These are phyloP conservation scores for Scopulariopsis brevicaulis DNA, from an alignment of 2,329 filamentous ascomycete species.

Conservation along the genomic window DNA sequence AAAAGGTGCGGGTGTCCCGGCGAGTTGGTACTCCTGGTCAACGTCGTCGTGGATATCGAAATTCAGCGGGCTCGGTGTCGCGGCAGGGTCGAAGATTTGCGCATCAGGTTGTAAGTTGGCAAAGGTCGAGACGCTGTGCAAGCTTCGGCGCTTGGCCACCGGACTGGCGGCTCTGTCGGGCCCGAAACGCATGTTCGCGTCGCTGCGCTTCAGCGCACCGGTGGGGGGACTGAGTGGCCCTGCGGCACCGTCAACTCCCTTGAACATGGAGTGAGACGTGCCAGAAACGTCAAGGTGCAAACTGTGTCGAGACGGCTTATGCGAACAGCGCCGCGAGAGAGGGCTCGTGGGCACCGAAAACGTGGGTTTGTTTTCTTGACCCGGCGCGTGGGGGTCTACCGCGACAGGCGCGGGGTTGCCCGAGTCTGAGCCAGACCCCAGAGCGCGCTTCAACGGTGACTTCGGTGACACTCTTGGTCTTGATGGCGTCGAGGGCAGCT, in stretches of 20 bases:
- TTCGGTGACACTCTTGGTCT: slow-evolving; percentile 62
- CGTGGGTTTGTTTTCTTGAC: slow-evolving; percentile 26
- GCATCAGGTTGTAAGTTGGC: slow-evolving; percentile 43
- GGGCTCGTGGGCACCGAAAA: slow-evolving; percentile 22
- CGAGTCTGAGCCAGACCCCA: slow-evolving; percentile 59
- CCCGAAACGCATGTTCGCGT: slow-evolving; percentile 81
- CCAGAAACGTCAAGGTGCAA: slow-evolving; percentile 46
- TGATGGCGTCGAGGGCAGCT: slow-evolving; percentile 39
- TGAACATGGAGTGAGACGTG: slow-evolving; percentile 26
- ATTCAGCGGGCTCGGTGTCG: slow-evolving; percentile 3
- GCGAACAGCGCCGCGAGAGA: slow-evolving; percentile 28
- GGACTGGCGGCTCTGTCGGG: slow-evolving; percentile 70
- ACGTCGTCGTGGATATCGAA: slow-evolving; percentile 24
- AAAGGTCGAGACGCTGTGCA: slow-evolving; percentile 62
- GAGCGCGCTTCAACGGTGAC: slow-evolving; percentile 69
- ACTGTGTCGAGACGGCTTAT: slow-evolving; percentile 41
- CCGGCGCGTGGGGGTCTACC: slow-evolving; percentile 10
- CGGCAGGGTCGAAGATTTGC: slow-evolving; percentile 53
- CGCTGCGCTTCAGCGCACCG: slow-evolving; percentile 85
- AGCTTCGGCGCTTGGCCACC: slow-evolving; percentile 79
- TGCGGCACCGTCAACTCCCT: neutral
- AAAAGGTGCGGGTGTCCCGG: slow-evolving; percentile 16
- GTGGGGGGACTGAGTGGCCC: slow-evolving; percentile 22
- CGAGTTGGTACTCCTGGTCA: slow-evolving; percentile 41
- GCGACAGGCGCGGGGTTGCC: slow-evolving; percentile 49